Conservation (phyloP, 495 filamentous ascomycete species). For the Aspergillus affinis region DNA sequence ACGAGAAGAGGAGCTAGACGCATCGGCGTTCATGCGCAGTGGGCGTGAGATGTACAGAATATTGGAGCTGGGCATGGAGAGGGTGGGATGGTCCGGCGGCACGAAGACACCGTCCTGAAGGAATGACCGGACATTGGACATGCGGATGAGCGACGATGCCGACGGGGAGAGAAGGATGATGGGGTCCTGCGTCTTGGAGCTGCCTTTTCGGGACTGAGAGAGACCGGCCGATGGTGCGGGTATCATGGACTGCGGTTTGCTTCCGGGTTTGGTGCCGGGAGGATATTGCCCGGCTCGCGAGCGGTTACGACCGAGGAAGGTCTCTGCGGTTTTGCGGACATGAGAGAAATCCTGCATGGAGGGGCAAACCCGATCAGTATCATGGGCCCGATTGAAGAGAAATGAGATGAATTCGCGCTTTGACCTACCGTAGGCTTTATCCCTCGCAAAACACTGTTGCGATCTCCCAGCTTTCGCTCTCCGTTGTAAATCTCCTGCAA, state of each 20-base stretch:
- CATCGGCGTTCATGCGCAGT: constrained; percentile 63
- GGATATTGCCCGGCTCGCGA: constrained; percentile 44
- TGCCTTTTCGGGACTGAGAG: constrained; percentile 42
- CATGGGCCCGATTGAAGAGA: not conserved
- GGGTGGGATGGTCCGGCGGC: constrained; percentile 66
- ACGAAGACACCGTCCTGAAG: constrained; percentile 82
- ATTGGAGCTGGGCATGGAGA: constrained; percentile 59
- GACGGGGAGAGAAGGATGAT: constrained; percentile 99
- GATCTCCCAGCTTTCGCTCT: constrained; percentile 87
- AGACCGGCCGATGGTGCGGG: constrained; percentile 46
- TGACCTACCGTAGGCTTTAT: constrained; percentile 81
- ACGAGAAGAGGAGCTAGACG: constrained; percentile 27
- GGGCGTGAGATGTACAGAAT: constrained; percentile 82
- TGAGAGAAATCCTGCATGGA: constrained; percentile 82
- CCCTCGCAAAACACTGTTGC: constrained; percentile 82
- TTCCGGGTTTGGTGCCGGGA: constrained; percentile 42
- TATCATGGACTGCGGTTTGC: constrained; percentile 33
- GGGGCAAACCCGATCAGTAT: not conserved
- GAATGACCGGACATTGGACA: constrained; percentile 96
- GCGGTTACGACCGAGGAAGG: constrained; percentile 70
- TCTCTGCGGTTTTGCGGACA: constrained; percentile 80
- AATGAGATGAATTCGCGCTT: not conserved
- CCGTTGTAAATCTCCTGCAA: constrained; percentile 85
- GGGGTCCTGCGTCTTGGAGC: constrained; percentile 70
- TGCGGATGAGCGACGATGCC: constrained; percentile 92